These are phyloP conservation scores for Besnoitia besnoiti DNA, from an alignment of 169 alveolate genomes.

Conservation along the genomic window DNA sequence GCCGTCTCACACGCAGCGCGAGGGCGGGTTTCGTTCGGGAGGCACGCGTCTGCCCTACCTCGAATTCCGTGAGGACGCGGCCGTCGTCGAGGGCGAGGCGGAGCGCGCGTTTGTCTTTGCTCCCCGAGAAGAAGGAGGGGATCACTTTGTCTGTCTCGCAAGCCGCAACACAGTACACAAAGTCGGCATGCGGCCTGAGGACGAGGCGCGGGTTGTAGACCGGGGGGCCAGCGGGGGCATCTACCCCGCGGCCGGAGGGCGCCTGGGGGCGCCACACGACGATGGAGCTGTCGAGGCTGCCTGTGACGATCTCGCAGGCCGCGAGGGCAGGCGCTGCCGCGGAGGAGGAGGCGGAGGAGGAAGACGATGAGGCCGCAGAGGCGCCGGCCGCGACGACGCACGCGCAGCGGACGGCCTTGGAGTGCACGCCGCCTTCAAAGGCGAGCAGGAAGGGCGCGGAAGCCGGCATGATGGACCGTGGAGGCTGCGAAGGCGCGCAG, in stretches of 20 bases:
- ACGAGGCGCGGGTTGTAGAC: not conserved
- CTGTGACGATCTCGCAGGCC: not conserved
- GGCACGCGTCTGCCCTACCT: too few relatives aligned
- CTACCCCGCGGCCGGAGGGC: not conserved
- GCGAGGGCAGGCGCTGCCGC: not conserved
- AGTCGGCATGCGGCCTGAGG: not conserved
- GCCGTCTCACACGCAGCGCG: too few relatives aligned
- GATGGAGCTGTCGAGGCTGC: constrained; percentile 15
- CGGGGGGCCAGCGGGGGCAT: not conserved
- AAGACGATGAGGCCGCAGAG: not conserved
- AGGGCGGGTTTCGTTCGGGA: too few relatives aligned
- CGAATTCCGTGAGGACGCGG: not conserved
- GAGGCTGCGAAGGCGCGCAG: not conserved
- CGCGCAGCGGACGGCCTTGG: not conserved
- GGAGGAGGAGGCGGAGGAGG: not conserved
- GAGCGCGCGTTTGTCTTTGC: constrained; percentile 24
- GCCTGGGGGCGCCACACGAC: constrained; percentile 1
- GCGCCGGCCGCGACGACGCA: not conserved
- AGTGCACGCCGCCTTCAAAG: not conserved
- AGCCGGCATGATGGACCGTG: constrained; percentile 2
- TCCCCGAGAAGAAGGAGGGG: constrained; percentile 36
- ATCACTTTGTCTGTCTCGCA: not conserved
- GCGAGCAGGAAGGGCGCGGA: constrained; percentile 2
- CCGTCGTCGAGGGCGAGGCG: not conserved
- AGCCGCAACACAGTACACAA: constrained; percentile 16